Evolutionary conservation across 345 rosid genomes (phyloP).

Genomic region (Aquilaria yunnanensis): DNA sequence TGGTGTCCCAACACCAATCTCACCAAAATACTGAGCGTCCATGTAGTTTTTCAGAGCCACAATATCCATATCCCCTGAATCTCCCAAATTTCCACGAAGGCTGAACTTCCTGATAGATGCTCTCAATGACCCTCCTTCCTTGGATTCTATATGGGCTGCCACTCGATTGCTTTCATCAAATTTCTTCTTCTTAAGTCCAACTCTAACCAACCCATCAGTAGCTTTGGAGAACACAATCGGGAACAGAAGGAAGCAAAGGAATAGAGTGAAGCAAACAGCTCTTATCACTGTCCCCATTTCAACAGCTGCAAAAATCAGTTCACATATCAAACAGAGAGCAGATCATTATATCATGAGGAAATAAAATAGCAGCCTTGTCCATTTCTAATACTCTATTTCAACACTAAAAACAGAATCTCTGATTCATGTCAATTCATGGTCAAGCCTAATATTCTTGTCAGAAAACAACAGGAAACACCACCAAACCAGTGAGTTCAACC

Average conservation of each 20-base stretch:
- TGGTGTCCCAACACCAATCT: constrained; percentile 83
- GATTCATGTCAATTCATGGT: too few species aligned
- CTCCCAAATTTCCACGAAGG: constrained; percentile 32
- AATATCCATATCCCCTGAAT: constrained; percentile 56
- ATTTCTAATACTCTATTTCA: too few species aligned
- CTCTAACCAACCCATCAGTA: constrained; percentile 41
- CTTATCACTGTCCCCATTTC: constrained; percentile 32
- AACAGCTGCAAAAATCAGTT: constrained; percentile 19
- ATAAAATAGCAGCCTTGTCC: too few species aligned
- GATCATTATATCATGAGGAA: too few species aligned
- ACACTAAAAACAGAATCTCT: too few species aligned
- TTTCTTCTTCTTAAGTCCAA: constrained; percentile 69
- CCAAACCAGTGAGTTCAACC: too few species aligned
- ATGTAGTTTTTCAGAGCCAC: constrained; percentile 68
- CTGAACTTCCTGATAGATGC: constrained; percentile 36
- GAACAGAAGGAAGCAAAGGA: constrained; percentile 36
- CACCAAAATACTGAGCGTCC: constrained; percentile 97
- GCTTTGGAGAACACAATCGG: constrained; percentile 34
- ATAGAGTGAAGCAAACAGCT: constrained; percentile 18
- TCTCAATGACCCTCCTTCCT: constrained; percentile 39
- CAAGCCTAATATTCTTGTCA: too few species aligned
- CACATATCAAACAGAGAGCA: not conserved
- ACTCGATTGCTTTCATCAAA: constrained; percentile 42
- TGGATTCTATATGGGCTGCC: constrained; percentile 47
- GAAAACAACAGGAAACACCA: too few species aligned